These are phyloP conservation scores for Ustilago cynodontis DNA, from an alignment of 1,284 basidiomycete genomes.

Conservation along the genomic window DNA sequence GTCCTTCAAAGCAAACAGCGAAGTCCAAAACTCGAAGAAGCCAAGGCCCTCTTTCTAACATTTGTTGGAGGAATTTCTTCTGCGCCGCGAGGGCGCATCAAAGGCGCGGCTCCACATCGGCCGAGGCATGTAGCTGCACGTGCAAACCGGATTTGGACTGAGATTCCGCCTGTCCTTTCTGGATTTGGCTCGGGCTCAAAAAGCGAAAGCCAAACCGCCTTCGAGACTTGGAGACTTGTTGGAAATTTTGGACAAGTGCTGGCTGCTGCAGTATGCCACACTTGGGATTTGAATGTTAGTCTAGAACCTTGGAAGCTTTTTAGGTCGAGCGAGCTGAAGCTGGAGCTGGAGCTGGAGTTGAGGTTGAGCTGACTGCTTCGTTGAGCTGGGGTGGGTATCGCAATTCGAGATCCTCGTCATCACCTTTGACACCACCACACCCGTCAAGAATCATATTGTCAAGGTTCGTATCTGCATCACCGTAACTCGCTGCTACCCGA, in stretches of 20 bases:
- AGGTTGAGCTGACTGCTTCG: background rate
- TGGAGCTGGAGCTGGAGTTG: background rate
- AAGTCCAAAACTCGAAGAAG: too few species aligned
- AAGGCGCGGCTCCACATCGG: too few species aligned
- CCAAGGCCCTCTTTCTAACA: background rate
- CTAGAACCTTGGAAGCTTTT: background rate
- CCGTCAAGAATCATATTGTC: slow-evolving; percentile 55
- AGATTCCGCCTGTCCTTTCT: too few species aligned
- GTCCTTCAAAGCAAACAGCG: too few species aligned
- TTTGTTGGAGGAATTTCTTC: background rate
- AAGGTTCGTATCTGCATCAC: slow-evolving; percentile 43
- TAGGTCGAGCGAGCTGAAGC: background rate
- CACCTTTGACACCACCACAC: slow-evolving; percentile 54
- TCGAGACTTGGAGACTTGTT: background rate
- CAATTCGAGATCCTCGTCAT: slow-evolving; percentile 43
- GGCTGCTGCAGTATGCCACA: too few species aligned
- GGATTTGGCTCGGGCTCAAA: too few species aligned
- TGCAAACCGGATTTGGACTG: too few species aligned
- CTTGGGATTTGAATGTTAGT: too few species aligned
- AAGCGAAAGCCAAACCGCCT: too few species aligned
- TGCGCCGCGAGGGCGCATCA: background rate
- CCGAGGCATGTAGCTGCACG: background rate
- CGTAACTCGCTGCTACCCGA: slow-evolving; percentile 8
- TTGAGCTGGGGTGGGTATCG: slow-evolving; percentile 15
- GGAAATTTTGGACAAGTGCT: too few species aligned